phyloP scores from a whole-genome alignment of 148 eudicot genomes.

The Suaeda aralocaspica region DNA sequence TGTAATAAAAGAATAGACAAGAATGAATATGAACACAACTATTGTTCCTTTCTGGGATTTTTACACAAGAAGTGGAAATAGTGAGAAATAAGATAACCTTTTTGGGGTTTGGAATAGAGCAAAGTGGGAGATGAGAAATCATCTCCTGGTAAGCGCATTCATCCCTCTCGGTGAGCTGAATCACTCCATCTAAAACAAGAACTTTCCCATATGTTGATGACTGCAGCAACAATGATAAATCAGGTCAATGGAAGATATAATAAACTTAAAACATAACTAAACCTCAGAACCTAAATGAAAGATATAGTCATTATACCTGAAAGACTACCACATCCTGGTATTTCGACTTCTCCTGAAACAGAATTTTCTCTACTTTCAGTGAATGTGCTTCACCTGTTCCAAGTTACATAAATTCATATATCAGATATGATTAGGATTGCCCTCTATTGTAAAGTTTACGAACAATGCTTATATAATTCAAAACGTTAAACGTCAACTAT shows the following conservation, averaged over 20 bases:
- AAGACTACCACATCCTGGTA: constrained; percentile 91
- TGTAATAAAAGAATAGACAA: neutral
- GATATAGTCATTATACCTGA: constrained; percentile 48
- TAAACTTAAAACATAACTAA: neutral
- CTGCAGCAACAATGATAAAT: constrained; percentile 40
- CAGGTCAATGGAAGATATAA: constrained; percentile 3
- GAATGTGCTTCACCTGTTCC: constrained; percentile 91
- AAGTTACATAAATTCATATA: neutral
- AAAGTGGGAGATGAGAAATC: constrained; percentile 90
- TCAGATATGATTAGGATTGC: neutral
- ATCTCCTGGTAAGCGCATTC: constrained; percentile 98
- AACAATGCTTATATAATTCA: no score
- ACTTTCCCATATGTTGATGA: constrained; percentile 91
- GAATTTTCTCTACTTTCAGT: constrained; percentile 76
- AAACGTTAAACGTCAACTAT: no score
- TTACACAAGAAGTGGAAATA: neutral
- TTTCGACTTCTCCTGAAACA: constrained; percentile 79
- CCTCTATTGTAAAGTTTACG: neutral
- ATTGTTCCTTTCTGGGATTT: neutral
- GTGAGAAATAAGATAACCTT: constrained; percentile 45
- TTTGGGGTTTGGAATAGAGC: constrained; percentile 89
- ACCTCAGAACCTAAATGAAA: neutral
- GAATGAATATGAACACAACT: neutral
- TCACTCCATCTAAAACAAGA: constrained; percentile 91
- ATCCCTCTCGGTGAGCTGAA: constrained; percentile 96